phyloP scores from a whole-genome alignment of 495 filamentous ascomycete species.

The Aspergillus homomorphus region DNA sequence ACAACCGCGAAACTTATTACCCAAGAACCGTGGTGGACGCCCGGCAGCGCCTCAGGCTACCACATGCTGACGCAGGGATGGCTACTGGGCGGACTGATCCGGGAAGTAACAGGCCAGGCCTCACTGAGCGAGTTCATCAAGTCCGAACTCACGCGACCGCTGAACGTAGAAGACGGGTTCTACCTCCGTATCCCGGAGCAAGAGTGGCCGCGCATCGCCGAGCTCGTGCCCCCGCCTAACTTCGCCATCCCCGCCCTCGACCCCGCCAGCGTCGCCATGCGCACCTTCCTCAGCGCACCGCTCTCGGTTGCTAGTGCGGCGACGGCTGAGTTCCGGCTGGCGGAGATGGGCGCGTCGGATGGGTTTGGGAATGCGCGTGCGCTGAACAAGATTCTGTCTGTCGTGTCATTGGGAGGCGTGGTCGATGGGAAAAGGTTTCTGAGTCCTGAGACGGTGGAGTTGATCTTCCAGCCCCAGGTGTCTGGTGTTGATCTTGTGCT shows the following conservation, averaged over 20 bases:
- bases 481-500: constrained; percentile 34
- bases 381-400: constrained; percentile 28
- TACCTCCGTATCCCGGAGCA: constrained; percentile 32
- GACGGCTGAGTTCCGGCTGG: constrained; percentile 21
- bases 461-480: constrained; percentile 36
- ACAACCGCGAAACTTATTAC: constrained; percentile 31
- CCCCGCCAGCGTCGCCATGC: constrained; percentile 13
- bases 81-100: constrained; percentile 39
- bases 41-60: constrained; percentile 38
- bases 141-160: constrained; percentile 35
- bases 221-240: constrained; percentile 19
- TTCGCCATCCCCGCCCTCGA: constrained; percentile 3
- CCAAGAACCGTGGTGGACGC: constrained; percentile 43
- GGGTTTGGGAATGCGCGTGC: constrained; percentile 37
- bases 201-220: constrained; percentile 29
- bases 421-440: constrained; percentile 32
- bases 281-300: constrained; percentile 10
- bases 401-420: constrained; percentile 28
- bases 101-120: constrained; percentile 33
- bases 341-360: constrained; percentile 25
- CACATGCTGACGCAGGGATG: constrained; percentile 37
- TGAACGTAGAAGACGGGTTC: constrained; percentile 34
- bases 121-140: constrained; percentile 39
- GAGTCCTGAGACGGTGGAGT: constrained; percentile 27
- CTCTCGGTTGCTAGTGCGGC: constrained; percentile 4